Base-by-base conservation (phyloP, 2,329 filamentous ascomycete genomes). In the Epichloe gansuensis region DNA sequence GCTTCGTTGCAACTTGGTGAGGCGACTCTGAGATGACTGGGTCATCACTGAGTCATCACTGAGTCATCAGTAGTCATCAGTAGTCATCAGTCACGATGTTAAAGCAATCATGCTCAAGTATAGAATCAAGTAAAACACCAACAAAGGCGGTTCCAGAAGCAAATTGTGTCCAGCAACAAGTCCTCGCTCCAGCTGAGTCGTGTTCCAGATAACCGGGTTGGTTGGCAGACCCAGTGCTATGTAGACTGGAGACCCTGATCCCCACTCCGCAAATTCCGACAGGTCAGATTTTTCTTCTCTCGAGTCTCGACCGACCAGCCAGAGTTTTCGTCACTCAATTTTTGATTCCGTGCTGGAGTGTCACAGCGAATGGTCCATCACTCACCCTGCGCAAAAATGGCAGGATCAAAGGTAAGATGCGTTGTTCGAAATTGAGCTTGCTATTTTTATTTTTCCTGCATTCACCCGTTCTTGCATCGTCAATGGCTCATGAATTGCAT, bases 341-440 rank as follows among this genome's bases (percentile, higher is more conserved):
- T n/a, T 35, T 23, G 34, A 51, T 54, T 38, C 47, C 38, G 41
- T 37, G 39, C 52, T 31, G 41, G 39, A 35, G 25, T 50, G 35
- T 41, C 43, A 51, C 49, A 39, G 25, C 50, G 34, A 46, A 15
- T 39, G 28, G 43, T 39, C 35, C 45, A 44, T 46, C 41, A 50
- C 31, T 17, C 28, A 46, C 41, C 45, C 43, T 45, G 49, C 9
- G 43, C 42, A 47, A 34, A 37, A 43, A 61, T 61, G 59, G 57
- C 59, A 42, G 56, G 55, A 55, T 53, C 53, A 53, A 61, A 60
- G 57, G 58, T 58, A 48, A 44, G 48, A 34, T 15, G 34, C 17
- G 8, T 38, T 25, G 28, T 12, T 38, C 7, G 23, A 28, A 21
- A 9, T 23, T 15, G 5, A 11, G 23, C 23, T 25, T 34, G 28